Base-by-base conservation (phyloP, 805 yeast genomes). In the Ogataea minuta region DNA sequence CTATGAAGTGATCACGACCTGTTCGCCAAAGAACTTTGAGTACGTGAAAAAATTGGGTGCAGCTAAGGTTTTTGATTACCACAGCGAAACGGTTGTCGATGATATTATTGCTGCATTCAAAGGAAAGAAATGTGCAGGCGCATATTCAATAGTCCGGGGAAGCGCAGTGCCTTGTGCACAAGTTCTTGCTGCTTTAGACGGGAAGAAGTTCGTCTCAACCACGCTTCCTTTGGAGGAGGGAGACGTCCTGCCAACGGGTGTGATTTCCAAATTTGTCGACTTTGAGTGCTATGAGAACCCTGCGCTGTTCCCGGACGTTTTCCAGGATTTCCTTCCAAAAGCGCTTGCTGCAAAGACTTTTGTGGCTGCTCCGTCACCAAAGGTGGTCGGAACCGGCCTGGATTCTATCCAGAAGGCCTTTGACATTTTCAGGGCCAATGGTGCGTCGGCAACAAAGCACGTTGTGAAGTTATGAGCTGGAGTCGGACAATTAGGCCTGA, bases 111-210 rank as follows among this genome's bases (percentile, higher is more conserved):
- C 20, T 5, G 23, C 14, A 15, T 28, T 43, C n/a, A 26, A 36
- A 20, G 44, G 34, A 15, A 30, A 43, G 25, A 23, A 21, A 8
- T 31, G 24, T 7, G 41, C 37, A 11, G 47, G 47, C 45, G 57
- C 6, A 16, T 9, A 29, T 23, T 8, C 28, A 6, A 12, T 12
- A 8, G 19, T 15, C 10, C 19, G 12, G 12, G 31, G 25, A 68
- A 70, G 4, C 62, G 56, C 39, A 63, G 55, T 14, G 12, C 11
- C 23, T 11, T 14, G 16, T 30, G 10, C 26, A 8, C 14, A 16
- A 11, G 27, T 31, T 16, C n/a, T 31, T 31, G 14, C 26, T 7
- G 11, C 13, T 11, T 4, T 20, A 7, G 17, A 12, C n/a, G 35
- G 35, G 7, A 23, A n/a, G 12, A 20, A 31, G 13, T 23, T 20